Conservation (phyloP, 345 rosid species). For the Brassica rapa region DNA sequence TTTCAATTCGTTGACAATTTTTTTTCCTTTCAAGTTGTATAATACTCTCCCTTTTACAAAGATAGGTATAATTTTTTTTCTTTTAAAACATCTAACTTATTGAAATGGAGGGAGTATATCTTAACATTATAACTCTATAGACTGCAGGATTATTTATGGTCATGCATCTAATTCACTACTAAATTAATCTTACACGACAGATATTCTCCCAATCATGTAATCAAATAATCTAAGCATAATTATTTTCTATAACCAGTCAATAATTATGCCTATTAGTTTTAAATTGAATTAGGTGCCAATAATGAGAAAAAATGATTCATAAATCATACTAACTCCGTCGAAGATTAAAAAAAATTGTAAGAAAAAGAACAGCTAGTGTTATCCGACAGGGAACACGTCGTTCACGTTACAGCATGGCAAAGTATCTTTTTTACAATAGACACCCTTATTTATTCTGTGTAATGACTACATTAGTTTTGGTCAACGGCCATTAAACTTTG, state of each 20-base stretch:
- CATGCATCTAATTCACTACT: neutral
- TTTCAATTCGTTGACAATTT: neutral
- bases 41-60: no score
- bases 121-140: neutral
- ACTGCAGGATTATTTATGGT: neutral
- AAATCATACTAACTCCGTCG: neutral
- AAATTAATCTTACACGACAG: neutral
- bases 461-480: constrained; percentile 1
- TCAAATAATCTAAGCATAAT: neutral
- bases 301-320: neutral
- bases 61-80: no score
- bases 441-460: neutral
- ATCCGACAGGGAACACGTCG: constrained; percentile 22
- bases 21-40: neutral
- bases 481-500: constrained; percentile 34
- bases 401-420: constrained; percentile 33
- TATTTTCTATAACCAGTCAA: neutral
- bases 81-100: no score
- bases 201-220: constrained; percentile 18
- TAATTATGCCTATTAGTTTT: neutral
- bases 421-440: neutral
- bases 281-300: neutral
- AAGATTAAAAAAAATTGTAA: neutral
- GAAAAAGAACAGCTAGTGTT: neutral
- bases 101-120: neutral